A percentile compares a stretch with the other conserved stretches of the same genome.
These are phyloP conservation scores for Beauveria bassiana DNA, from an alignment of 2,329 filamentous ascomycete genomes.

Conservation along the genomic window DNA sequence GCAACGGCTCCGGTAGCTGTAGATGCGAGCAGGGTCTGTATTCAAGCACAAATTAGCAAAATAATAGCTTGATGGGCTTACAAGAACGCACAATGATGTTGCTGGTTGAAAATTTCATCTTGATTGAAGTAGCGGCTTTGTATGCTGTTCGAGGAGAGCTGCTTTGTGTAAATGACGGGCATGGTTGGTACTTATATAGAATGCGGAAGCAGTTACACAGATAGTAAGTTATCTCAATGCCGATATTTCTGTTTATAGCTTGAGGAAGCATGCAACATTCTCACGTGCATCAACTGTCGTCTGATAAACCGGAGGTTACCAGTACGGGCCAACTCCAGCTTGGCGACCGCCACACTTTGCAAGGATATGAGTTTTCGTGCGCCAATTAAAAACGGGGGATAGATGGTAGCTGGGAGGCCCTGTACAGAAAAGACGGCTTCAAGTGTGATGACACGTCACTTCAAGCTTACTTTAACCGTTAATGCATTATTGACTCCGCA, in stretches of 20 bases:
- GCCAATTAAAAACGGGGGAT: neutral
- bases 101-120: neutral
- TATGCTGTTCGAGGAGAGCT: neutral
- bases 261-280: too few relatives aligned
- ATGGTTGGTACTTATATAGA: neutral
- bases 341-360: conserved; percentile 40
- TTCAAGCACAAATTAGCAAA: neutral
- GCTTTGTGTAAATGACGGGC: neutral
- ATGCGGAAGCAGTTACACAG: neutral
- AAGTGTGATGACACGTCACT: neutral
- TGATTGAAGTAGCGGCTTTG: neutral
- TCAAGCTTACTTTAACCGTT: neutral
- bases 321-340: neutral
- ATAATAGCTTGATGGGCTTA: neutral
- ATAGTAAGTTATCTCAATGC: neutral
- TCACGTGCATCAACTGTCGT: neutral
- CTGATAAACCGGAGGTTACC: conserved; percentile 2
- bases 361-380: conserved; percentile 28
- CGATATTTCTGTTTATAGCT: too few relatives aligned
- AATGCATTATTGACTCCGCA: neutral
- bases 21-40: neutral
- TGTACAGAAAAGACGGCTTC: neutral
- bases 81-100: neutral
- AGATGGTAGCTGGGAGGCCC: neutral
- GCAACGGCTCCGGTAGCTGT: neutral